phyloP scores from a whole-genome alignment of 768 basidiomycete genomes.

The Leucocoprinus sp. region DNA sequence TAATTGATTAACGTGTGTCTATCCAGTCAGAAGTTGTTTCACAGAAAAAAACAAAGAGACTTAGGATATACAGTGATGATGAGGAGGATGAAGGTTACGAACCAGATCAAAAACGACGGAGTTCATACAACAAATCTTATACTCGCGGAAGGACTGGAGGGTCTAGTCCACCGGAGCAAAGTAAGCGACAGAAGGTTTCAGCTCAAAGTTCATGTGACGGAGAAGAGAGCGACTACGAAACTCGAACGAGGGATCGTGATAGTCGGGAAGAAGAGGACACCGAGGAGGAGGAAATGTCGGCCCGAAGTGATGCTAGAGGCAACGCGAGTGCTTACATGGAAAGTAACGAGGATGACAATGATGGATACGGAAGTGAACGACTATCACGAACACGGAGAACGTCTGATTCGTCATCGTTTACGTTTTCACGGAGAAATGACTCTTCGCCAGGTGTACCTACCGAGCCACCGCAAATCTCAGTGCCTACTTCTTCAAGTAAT shows the following conservation, averaged over 20 bases:
- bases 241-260: neutral
- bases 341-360: neutral
- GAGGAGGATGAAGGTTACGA: slow-evolving; percentile 19
- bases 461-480: too few species aligned
- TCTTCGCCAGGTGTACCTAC: neutral
- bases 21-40: neutral
- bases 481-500: neutral
- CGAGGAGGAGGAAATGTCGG: neutral
- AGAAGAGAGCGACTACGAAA: neutral
- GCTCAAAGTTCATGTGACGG: neutral
- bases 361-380: neutral
- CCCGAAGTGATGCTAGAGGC: too few species aligned
- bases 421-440: neutral
- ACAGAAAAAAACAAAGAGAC: slow-evolving; percentile 11
- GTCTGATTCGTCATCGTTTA: neutral
- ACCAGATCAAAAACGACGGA: slow-evolving; percentile 8
- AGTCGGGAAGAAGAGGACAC: neutral
- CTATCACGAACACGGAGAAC: neutral
- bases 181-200: neutral
- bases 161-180: neutral
- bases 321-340: neutral
- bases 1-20: slow-evolving; percentile 2
- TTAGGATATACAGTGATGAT: slow-evolving; percentile 23
- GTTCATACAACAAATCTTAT: slow-evolving; percentile 1
- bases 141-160: neutral